Conservation (phyloP, 2,329 filamentous ascomycete genomes). For the Aphanoascus verrucosus region DNA sequence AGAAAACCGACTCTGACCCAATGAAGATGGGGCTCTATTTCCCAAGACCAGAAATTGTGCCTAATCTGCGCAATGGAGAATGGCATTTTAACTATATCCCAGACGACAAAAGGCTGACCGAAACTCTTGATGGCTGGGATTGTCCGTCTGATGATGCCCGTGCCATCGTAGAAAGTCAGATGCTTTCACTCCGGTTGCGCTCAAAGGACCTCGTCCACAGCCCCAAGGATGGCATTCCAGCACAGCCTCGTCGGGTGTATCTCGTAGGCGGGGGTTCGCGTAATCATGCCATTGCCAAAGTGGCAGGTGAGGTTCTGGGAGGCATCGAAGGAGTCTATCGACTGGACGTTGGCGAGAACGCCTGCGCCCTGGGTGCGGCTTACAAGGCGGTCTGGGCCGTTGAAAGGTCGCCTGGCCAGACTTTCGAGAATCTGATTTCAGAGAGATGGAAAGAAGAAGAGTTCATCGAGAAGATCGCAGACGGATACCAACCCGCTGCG, state of each 20-base stretch:
- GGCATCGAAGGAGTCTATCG: constrained; percentile 83
- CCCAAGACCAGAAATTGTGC: constrained; percentile 87
- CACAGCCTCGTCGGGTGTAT: constrained; percentile 82
- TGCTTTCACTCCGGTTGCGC: constrained; percentile 79
- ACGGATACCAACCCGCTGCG: constrained; percentile 63
- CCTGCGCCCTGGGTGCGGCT: constrained; percentile 83
- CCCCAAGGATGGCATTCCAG: constrained; percentile 50
- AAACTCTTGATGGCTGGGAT: constrained; percentile 45
- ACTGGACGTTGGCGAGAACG: constrained; percentile 88
- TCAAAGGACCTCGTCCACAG: constrained; percentile 62
- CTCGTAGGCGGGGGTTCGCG: constrained; percentile 85
- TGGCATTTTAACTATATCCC: constrained; percentile 65
- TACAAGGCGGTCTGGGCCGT: constrained; percentile 95
- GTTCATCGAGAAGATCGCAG: constrained; percentile 70
- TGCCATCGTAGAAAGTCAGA: constrained; percentile 86
- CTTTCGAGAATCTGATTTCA: constrained; percentile 80
- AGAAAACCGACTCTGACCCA: constrained; percentile 43
- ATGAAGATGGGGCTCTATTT: constrained; percentile 92
- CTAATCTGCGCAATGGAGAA: constrained; percentile 73
- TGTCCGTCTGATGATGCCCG: constrained; percentile 63
- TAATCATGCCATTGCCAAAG: constrained; percentile 77
- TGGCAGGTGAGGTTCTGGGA: constrained; percentile 79
- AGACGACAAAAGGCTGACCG: constrained; percentile 42
- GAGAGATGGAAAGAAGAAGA: constrained; percentile 74
- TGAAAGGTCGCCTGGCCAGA: constrained; percentile 57